phyloP scores from a whole-genome alignment of 768 basidiomycete species.

The Suillus subaureus region DNA sequence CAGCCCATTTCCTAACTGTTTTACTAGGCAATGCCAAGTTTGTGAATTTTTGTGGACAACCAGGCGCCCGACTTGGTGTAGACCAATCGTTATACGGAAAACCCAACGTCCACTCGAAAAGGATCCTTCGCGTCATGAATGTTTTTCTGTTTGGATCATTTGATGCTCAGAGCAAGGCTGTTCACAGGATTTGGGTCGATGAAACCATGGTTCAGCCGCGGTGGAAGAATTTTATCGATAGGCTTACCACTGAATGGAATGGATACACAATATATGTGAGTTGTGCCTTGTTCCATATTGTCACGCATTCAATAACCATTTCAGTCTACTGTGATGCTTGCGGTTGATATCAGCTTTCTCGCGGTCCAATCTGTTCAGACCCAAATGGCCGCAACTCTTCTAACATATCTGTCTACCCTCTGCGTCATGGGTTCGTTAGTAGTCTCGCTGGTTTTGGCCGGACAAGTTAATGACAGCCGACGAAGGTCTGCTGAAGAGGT shows the following conservation, averaged over 20 bases:
- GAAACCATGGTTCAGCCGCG: constrained; percentile 35
- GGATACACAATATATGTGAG: constrained; percentile 50
- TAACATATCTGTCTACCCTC: constrained; percentile 10
- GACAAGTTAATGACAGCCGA: constrained; percentile 34
- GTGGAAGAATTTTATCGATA: constrained; percentile 45
- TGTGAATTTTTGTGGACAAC: constrained; percentile 39
- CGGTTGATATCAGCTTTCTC: constrained; percentile 15
- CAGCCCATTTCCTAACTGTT: background rate
- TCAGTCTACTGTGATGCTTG: constrained; percentile 16
- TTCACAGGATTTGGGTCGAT: constrained; percentile 50
- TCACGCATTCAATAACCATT: background rate
- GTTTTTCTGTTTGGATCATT: constrained; percentile 48
- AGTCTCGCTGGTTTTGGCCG: constrained; percentile 10
- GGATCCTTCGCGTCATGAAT: constrained; percentile 26
- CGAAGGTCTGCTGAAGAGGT: constrained; percentile 10
- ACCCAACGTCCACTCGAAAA: background rate
- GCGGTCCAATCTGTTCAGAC: background rate
- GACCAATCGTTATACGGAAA: constrained; percentile 27
- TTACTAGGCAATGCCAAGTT: constrained; percentile 30
- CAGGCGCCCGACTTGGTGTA: constrained; percentile 35
- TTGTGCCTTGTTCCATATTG: background rate
- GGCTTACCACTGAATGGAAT: constrained; percentile 48
- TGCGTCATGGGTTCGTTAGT: constrained; percentile 9
- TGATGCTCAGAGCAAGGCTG: constrained; percentile 39
- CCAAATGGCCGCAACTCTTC: background rate